Evolutionary conservation across 2,329 filamentous ascomycete species (phyloP).

Genomic region (Neofusicoccum ribis): DNA sequence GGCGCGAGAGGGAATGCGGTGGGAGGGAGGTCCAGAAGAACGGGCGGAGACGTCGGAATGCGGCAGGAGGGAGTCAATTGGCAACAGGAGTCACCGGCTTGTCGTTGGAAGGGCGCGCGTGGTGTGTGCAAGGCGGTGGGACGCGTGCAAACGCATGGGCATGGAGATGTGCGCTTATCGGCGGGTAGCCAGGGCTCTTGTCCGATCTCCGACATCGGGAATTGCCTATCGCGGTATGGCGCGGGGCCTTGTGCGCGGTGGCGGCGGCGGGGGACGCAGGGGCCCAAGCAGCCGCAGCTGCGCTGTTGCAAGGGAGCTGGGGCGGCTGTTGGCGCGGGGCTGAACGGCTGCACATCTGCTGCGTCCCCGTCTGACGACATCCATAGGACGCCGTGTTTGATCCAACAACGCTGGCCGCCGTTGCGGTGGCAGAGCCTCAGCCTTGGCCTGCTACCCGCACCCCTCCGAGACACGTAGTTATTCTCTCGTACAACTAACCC

Average conservation of each 20-base stretch:
- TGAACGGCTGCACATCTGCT: no score
- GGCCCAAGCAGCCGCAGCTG: neutral
- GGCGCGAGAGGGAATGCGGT: neutral
- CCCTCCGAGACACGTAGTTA: neutral
- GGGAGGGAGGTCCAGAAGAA: neutral
- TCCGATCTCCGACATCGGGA: constrained; percentile 9
- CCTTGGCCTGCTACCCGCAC: neutral
- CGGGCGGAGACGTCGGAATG: neutral
- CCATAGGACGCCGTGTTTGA: neutral
- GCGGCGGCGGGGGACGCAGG: neutral
- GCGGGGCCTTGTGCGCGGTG: neutral
- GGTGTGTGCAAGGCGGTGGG: neutral
- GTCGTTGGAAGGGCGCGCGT: neutral
- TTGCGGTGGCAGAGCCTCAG: neutral
- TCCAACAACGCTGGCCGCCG: neutral
- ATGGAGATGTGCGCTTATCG: constrained; percentile 15
- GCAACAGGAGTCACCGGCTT: neutral
- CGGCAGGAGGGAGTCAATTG: constrained; percentile 7
- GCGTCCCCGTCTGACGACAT: neutral
- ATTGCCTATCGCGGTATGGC: constrained; percentile 8
- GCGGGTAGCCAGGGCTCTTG: constrained; percentile 8
- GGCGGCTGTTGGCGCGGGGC: no score
- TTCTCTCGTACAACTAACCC: neutral
- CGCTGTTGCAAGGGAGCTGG: neutral
- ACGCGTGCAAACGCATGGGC: neutral